Evolutionary conservation across 2,329 filamentous ascomycete species (phyloP), one percentile per base, ranked within the genome.

Genomic region (Neurospora sp.): DNA sequence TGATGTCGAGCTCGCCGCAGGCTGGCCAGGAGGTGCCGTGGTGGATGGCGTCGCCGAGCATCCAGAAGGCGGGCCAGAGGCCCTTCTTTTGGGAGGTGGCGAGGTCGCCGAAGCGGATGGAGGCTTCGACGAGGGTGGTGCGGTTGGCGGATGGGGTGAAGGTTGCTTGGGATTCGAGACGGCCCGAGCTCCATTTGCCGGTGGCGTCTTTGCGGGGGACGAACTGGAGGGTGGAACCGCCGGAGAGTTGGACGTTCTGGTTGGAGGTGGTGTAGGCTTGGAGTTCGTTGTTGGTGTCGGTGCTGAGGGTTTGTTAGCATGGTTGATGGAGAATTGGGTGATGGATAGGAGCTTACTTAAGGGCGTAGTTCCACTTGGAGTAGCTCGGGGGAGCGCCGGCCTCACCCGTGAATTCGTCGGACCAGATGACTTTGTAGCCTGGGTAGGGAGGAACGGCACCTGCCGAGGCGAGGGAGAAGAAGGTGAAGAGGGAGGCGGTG

Each of bases 1-100:
- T 80, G 73, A 88, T 84, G 76, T 88, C 86, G 67, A 88, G 79
- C 80, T 88, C 86, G 71, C 86, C 86, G 70, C 84, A 84, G 9
- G 71, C 68, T 0, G 86, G 86, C 86, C 86, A 88, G 15, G 74
- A 42, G 0, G 80, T 82, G 9, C 84, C 84, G 66, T 82, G 78
- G 36, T 84, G 82, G 69, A 84, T 79, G 11, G 81, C 76, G 67
- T 86, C 81, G 52, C 86, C 85, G 17, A 88, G 80, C 71, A 87
- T 79, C 86, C 85, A 88, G 74, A 87, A 87, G 0, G 86, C 86
- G 0, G 86, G 85, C 86, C 86, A 88, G 67, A 88, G 80, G 4
- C 86, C 86, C 73, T 86, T 80, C 77, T 86, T 85, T 62, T 76
- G 76, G 23, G 68, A 67, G 19, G 69, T 42, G 1, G 76, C 58